A percentile compares a stretch with the other conserved stretches of the same genome.
These are phyloP conservation scores for Gentiana dahurica DNA, from an alignment of 257 asterid species.

Conservation along the genomic window DNA sequence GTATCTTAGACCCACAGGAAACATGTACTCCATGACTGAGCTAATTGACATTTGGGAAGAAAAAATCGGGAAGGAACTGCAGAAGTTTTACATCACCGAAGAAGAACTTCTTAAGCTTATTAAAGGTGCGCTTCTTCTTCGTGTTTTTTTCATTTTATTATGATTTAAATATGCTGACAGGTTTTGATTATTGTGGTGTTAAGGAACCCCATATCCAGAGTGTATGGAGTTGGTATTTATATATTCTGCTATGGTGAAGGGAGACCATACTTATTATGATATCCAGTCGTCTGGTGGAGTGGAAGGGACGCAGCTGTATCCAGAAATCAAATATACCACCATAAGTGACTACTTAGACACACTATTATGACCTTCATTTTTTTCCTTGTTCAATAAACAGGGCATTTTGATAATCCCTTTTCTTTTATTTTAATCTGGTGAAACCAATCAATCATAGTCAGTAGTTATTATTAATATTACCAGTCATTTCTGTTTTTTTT, in stretches of 20 bases:
- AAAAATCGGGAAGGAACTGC: conserved; percentile 54
- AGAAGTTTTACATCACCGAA: conserved; percentile 42
- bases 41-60: conserved; percentile 75
- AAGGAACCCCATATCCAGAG: conserved; percentile 76
- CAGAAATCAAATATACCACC: conserved; percentile 58
- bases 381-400: not conserved
- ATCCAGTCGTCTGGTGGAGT: conserved; percentile 39
- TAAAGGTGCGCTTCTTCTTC: conserved; percentile 24
- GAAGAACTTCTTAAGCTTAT: conserved; percentile 55
- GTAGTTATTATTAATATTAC: too few species aligned
- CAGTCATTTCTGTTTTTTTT: too few species aligned
- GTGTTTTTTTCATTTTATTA: not conserved
- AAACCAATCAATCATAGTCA: too few species aligned
- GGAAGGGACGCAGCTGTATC: conserved; percentile 67
- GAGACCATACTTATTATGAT: conserved; percentile 67
- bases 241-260: conserved; percentile 73
- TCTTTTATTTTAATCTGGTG: too few species aligned
- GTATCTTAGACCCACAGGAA: conserved; percentile 71
- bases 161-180: not conserved
- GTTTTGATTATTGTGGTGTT: not conserved
- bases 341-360: conserved; percentile 52
- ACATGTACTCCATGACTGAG: conserved; percentile 64
- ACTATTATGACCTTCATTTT: conserved; percentile 22
- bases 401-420: too few species aligned
- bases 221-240: conserved; percentile 74